Evolutionary conservation across 2,329 filamentous ascomycete genomes (phyloP), one percentile per base, ranked within the genome.

Genomic region (Coleophoma eucalyptorum): DNA sequence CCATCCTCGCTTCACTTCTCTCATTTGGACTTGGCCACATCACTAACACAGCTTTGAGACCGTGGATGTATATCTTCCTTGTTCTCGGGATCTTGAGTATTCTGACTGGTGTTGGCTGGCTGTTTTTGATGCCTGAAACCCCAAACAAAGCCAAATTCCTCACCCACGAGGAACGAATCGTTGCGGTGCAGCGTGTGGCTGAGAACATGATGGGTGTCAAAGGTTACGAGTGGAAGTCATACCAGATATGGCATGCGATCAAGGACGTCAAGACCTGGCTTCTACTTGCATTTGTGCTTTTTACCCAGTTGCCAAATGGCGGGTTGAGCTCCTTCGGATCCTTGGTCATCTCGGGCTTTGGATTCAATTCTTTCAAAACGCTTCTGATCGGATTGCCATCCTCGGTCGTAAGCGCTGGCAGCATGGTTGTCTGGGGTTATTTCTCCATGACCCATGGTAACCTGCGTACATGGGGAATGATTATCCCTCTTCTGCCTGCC

Each of bases 111-210:
- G 58, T 74, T 0, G 50, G 67, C 1, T 79, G 79, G 59, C 72
- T 69, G 48, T 52, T 57, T 32, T 26, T 62, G 11, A 86, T 93
- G 1, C 81, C 89, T 56, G 88, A 94, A 63, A 93, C 89, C 63
- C 89, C 89, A 0, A 84, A 86, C 54, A 77, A 88, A 52, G 88
- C 87, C 35, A 80, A 65, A 2, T 94, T 93, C 63, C 74, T 94
- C 5, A 78, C 79, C 0, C 73, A 79, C 0, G 77, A 80, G 5
- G 72, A 79, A 55, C 72, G 68, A 50, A 60, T 70, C 40, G 65
- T 77, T 3, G 55, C 73, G 0, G 55, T 58, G 13, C 53, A 57
- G 47, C 48, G 57, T 66, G 69, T 3, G 54, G 61, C 37, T 64
- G 69, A 2, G 61, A 72, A 54, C 64, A 66, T 5, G 56, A 57